phyloP scores from a whole-genome alignment of 352 stramenopile species.

The Pythium diclinum region DNA sequence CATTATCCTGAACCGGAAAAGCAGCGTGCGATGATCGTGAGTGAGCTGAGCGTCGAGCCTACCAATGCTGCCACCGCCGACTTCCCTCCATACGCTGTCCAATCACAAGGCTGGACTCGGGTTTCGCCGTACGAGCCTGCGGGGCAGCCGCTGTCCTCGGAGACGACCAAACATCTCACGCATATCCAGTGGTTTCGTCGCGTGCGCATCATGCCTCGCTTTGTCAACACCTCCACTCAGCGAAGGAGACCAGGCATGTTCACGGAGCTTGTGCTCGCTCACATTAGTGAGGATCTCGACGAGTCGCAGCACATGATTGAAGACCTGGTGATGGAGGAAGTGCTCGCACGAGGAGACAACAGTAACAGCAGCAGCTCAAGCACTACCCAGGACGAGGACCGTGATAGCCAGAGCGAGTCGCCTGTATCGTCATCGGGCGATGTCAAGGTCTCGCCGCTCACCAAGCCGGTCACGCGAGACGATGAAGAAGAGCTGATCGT shows the following conservation, averaged over 20 bases:
- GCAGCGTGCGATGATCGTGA: slow-evolving; percentile 5
- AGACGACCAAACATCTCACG: slow-evolving; percentile 6
- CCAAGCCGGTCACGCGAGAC: not conserved
- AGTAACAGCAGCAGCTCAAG: not conserved
- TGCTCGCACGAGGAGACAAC: not conserved
- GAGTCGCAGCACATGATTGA: slow-evolving; percentile 13
- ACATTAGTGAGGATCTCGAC: slow-evolving; percentile 11
- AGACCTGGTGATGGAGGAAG: slow-evolving; percentile 3
- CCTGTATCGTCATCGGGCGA: not conserved
- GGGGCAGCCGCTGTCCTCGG: not conserved
- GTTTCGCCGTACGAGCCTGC: slow-evolving; percentile 1
- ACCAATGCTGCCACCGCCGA: not conserved
- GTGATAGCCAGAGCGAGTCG: not conserved
- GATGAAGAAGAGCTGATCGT: not conserved
- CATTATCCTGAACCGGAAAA: not conserved
- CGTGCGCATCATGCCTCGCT: slow-evolving; percentile 10
- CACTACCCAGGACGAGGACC: not conserved
- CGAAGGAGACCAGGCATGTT: not conserved
- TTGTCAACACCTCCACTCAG: not conserved
- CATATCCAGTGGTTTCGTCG: slow-evolving; percentile 17
- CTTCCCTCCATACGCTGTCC: slow-evolving; percentile 2
- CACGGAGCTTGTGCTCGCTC: slow-evolving; percentile 1
- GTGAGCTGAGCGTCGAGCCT: slow-evolving; percentile 13
- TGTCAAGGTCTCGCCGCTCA: not conserved
- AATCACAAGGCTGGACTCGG: slow-evolving; percentile 14